Evolutionary conservation across 2,329 filamentous ascomycete species (phyloP), one percentile per base, ranked within the genome.

Genomic region (Pestalotiopsis sp.): DNA sequence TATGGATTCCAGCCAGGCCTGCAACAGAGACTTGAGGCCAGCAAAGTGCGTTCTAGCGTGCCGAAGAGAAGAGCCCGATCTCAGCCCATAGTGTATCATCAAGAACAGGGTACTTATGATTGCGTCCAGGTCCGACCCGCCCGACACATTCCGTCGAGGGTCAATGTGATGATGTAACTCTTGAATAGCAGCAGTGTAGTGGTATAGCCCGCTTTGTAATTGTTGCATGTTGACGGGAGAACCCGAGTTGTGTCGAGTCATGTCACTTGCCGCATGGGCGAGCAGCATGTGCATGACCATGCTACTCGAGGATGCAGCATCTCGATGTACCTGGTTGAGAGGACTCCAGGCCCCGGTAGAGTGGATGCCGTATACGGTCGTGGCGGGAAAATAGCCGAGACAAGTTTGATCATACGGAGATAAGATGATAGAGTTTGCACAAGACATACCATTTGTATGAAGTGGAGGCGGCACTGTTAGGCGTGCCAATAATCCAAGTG

Each of bases 211-310:
- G 10, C n/a, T 20, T 20, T 20, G 22, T 22, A 61, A 4, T 20
- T 35, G n/a, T 1, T 14, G 35, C 11, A 22, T 5, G 35, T 24
- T 5, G 35, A 2, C 3, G 4, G 9, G n/a, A 14, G 24, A 7
- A n/a, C 22, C n/a, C 20, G 62, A 17, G 4, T 44, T 44, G n/a
- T 17, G 7, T 10, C 57, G 63, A 9, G 30, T 39, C 67, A 66
- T 65, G 6, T 68, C 67, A 22, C 57, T 57, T 13, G 63, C 67
- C 20, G 67, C 40, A 26, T 52, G 30, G 1, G 67, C 67, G 1
- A 68, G 39, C 0, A 68, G 40, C 67, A 68, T 68, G 30, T 65
- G 67, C 63, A 66, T 66, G 4, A 68, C 57, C 62, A 68, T 68
- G 40, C 56, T 63, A 48, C 67, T 68, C 4, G 67, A 66, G 24